Conservation (phyloP, 129 eudicot species). For the Chrysanthemum lavandulifolium region DNA sequence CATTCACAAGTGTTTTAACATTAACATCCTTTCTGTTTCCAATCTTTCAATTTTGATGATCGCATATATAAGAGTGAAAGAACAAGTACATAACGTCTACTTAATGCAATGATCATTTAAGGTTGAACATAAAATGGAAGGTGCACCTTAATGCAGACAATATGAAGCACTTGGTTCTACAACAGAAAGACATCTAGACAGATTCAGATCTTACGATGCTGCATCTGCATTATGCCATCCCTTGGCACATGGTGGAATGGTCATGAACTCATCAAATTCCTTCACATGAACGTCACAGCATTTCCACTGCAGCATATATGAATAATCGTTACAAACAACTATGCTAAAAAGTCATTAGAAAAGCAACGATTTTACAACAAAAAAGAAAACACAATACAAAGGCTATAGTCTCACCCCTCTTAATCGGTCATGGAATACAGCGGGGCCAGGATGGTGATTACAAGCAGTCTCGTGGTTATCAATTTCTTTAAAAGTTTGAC, state of each 20-base stretch:
- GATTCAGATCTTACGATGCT: slow-evolving; percentile 27
- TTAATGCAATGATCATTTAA: slow-evolving; percentile 4
- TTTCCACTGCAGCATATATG: slow-evolving; percentile 70
- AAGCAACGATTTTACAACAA: not conserved
- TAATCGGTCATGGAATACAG: slow-evolving; percentile 88
- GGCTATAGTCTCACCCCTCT: slow-evolving; percentile 73
- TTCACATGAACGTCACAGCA: slow-evolving; percentile 96
- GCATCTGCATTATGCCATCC: slow-evolving; percentile 98
- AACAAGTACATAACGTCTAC: not conserved
- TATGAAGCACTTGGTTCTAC: slow-evolving; percentile 20
- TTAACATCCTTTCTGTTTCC: slow-evolving; percentile 5
- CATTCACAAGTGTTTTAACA: not conserved
- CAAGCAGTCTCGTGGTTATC: slow-evolving; percentile 91
- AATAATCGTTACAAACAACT: slow-evolving; percentile 21
- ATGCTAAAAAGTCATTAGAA: not conserved
- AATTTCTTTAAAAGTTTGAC: slow-evolving; percentile 80
- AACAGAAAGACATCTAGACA: slow-evolving; percentile 25
- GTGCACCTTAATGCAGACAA: slow-evolving; percentile 20
- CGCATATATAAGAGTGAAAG: not conserved
- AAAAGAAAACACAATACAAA: not conserved
- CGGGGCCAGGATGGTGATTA: slow-evolving; percentile 94
- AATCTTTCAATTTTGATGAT: not conserved
- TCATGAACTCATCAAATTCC: slow-evolving; percentile 94
- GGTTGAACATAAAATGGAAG: slow-evolving; percentile 6
- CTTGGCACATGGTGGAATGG: slow-evolving; percentile 78